Percentiles rank a stretch among this genome's conserved stretches.
Conservation (phyloP, 192 early-diverging fungal genomes). For the Podila epigama region DNA sequence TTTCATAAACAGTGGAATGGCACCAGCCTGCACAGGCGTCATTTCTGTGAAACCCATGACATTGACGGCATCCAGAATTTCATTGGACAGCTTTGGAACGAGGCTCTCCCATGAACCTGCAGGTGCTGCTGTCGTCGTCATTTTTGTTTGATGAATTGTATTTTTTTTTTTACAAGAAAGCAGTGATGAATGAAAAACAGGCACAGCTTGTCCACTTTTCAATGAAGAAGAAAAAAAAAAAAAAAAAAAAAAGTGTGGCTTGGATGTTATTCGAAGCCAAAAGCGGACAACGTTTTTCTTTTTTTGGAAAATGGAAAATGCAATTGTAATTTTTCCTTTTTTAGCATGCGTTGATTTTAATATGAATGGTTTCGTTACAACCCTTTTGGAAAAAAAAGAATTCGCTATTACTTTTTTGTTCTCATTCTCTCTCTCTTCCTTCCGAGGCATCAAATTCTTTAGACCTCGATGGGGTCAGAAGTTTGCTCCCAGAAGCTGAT, state of each 20-base stretch:
- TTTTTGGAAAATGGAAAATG: no score
- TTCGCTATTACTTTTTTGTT: neutral
- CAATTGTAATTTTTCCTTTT: no score
- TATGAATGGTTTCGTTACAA: no score
- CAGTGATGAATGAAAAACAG: neutral
- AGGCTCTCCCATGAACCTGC: slow-evolving; percentile 72
- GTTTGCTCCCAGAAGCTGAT: slow-evolving; percentile 46
- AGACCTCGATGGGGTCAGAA: slow-evolving; percentile 18
- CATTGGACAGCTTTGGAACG: slow-evolving; percentile 62
- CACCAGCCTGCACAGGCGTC: slow-evolving; percentile 93
- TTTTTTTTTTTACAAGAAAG: no score
- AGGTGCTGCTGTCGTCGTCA: slow-evolving; percentile 43
- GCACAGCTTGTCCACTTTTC: no score
- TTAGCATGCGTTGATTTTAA: no score
- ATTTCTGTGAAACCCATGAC: slow-evolving; percentile 82
- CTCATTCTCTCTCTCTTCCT: neutral
- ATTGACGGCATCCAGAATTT: slow-evolving; percentile 62
- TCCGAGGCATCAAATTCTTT: neutral
- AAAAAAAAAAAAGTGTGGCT: neutral
- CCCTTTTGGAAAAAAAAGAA: neutral
- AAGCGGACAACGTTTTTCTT: no score
- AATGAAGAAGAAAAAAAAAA: no score
- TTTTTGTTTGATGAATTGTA: neutral
- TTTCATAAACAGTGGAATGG: slow-evolving; percentile 91
- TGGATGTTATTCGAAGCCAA: neutral